phyloP scores from a whole-genome alignment of 2,329 filamentous ascomycete genomes.

The Pyrenochaeta sp. region DNA sequence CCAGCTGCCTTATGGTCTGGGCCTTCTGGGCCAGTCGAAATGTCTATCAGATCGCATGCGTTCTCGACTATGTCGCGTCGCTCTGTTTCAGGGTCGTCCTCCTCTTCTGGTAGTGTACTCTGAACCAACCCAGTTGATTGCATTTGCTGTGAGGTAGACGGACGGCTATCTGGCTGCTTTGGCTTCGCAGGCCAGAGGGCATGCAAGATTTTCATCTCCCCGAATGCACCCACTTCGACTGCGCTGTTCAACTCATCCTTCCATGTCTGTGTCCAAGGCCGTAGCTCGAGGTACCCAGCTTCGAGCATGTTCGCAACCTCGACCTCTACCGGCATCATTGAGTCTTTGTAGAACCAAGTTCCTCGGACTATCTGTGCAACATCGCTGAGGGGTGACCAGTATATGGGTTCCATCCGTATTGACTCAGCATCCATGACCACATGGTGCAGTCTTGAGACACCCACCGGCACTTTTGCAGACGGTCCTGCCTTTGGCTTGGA shows the following conservation, averaged over 20 bases:
- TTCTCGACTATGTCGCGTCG: conserved; percentile 54
- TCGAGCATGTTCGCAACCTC: conserved; percentile 91
- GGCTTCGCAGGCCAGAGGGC: conserved; percentile 78
- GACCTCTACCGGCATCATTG: conserved; percentile 88
- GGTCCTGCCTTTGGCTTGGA: conserved; percentile 45
- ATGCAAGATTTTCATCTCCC: conserved; percentile 90
- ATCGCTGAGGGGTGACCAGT: conserved; percentile 95
- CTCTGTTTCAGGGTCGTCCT: conserved; percentile 55
- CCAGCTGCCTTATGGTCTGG: conserved; percentile 60
- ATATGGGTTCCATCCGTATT: conserved; percentile 89
- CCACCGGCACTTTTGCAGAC: conserved; percentile 76
- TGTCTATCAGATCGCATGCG: conserved; percentile 59
- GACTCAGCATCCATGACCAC: conserved; percentile 75
- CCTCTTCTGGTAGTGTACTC: conserved; percentile 44
- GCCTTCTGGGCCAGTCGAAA: conserved; percentile 55
- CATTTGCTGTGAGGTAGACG: conserved; percentile 47
- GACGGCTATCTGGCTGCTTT: conserved; percentile 60
- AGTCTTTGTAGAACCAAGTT: conserved; percentile 98
- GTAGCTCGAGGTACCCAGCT: conserved; percentile 84
- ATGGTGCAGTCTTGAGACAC: conserved; percentile 87
- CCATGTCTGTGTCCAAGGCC: conserved; percentile 93
- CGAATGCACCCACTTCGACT: conserved; percentile 84
- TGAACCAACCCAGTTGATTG: conserved; percentile 39
- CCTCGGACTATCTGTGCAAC: conserved; percentile 81
- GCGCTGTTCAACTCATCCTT: conserved; percentile 89